Percentiles rank a stretch among this genome's conserved stretches.
phyloP scores from a whole-genome alignment of 2,329 filamentous ascomycete species.

The Monosporascus sp. region DNA sequence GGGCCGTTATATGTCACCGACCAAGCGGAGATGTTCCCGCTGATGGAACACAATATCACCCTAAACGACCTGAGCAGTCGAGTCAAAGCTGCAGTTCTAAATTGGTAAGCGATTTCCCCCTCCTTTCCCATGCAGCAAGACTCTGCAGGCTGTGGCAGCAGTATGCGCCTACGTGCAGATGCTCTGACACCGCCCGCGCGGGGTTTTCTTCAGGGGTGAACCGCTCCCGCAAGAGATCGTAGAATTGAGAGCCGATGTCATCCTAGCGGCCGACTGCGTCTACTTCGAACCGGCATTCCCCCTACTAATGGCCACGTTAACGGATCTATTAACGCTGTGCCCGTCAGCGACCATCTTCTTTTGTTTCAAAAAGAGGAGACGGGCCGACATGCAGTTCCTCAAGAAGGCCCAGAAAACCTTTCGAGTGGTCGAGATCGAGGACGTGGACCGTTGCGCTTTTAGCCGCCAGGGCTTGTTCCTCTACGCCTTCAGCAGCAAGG shows the following conservation, averaged over 20 bases:
- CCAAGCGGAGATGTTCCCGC: slow-evolving; percentile 74
- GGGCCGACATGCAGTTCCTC: slow-evolving; percentile 73
- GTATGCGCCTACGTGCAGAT: slow-evolving; percentile 10
- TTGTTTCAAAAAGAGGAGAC: slow-evolving; percentile 89
- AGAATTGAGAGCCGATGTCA: slow-evolving; percentile 63
- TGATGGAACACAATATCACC: slow-evolving; percentile 85
- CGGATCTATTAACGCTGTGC: slow-evolving; percentile 68
- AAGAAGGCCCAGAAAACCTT: slow-evolving; percentile 67
- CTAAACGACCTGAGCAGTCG: slow-evolving; percentile 65
- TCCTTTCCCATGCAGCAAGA: slow-evolving; percentile 21
- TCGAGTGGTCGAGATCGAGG: slow-evolving; percentile 54
- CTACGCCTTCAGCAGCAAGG: slow-evolving; percentile 42
- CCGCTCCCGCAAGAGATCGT: slow-evolving; percentile 49
- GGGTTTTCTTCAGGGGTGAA: slow-evolving; percentile 47
- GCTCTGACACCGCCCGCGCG: slow-evolving; percentile 10
- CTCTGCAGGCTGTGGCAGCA: slow-evolving; percentile 3
- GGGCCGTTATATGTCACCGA: slow-evolving; percentile 75
- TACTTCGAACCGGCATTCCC: slow-evolving; percentile 97
- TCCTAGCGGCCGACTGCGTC: slow-evolving; percentile 94
- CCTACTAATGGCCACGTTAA: slow-evolving; percentile 72
- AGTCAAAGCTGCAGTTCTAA: slow-evolving; percentile 66
- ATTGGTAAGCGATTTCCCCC: slow-evolving; percentile 61
- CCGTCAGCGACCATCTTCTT: slow-evolving; percentile 65
- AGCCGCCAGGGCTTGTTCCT: slow-evolving; percentile 56
- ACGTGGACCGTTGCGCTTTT: slow-evolving; percentile 56